phyloP scores from a whole-genome alignment of 371 early-diverging fungal species.

The Gilbertella persicaria region DNA sequence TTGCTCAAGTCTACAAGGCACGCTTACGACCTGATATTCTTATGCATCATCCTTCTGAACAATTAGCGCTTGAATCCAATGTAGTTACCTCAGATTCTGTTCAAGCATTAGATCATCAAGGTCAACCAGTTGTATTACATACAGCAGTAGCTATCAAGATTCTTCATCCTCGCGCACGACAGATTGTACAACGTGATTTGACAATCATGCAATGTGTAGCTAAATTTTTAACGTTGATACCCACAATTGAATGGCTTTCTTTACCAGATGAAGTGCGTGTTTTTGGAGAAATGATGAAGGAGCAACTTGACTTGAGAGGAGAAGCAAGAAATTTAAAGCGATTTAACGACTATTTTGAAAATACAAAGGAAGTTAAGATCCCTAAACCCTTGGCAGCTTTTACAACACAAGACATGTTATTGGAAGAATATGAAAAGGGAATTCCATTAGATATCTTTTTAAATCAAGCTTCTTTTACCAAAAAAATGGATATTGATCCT shows the following conservation, averaged over 20 bases:
- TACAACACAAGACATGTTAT: slow-evolving; percentile 69
- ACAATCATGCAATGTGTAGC: slow-evolving; percentile 78
- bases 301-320: slow-evolving; percentile 84
- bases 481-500: slow-evolving; percentile 27
- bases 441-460: slow-evolving; percentile 77
- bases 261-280: slow-evolving; percentile 85
- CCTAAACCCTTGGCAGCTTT: slow-evolving; percentile 70
- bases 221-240: slow-evolving; percentile 63
- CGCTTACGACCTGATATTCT: slow-evolving; percentile 56
- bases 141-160: slow-evolving; percentile 91
- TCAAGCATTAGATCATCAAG: slow-evolving; percentile 25
- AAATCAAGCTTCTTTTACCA: slow-evolving; percentile 36
- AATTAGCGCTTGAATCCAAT: slow-evolving; percentile 25
- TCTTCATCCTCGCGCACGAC: slow-evolving; percentile 81
- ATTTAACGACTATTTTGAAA: slow-evolving; percentile 73
- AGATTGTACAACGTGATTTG: slow-evolving; percentile 77
- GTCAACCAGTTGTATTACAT: slow-evolving; percentile 37
- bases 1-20: slow-evolving; percentile 91
- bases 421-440: slow-evolving; percentile 84
- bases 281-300: slow-evolving; percentile 92
- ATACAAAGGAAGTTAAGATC: slow-evolving; percentile 59
- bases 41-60: slow-evolving; percentile 14
- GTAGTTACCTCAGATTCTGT: slow-evolving; percentile 39
- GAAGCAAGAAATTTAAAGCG: slow-evolving; percentile 78
- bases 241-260: slow-evolving; percentile 81